These are phyloP conservation scores for Lentinula boryana DNA, from an alignment of 768 basidiomycete genomes.

Conservation along the genomic window DNA sequence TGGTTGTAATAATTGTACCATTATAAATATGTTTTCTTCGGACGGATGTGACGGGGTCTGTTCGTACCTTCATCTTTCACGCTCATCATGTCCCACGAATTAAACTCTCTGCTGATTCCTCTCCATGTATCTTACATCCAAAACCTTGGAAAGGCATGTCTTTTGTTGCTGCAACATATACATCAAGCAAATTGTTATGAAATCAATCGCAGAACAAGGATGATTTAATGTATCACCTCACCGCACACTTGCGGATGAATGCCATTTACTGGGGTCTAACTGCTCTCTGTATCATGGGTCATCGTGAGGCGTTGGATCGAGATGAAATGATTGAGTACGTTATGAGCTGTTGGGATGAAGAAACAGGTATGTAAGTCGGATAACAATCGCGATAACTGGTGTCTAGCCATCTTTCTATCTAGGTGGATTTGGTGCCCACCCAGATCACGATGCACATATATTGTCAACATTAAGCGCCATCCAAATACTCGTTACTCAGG, in stretches of 20 bases:
- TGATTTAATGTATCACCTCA: conserved; percentile 85
- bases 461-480: conserved; percentile 86
- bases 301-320: conserved; percentile 69
- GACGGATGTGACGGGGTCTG: not conserved
- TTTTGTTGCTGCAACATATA: not conserved
- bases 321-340: conserved; percentile 88
- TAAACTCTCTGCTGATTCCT: conserved; percentile 29
- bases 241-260: conserved; percentile 90
- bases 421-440: conserved; percentile 93
- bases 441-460: conserved; percentile 88
- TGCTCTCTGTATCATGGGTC: conserved; percentile 76
- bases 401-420: not conserved
- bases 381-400: not conserved
- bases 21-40: not conserved
- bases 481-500: conserved; percentile 84
- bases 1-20: not conserved
- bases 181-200: not conserved
- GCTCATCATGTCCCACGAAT: not conserved
- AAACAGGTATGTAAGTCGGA: conserved; percentile 49
- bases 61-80: not conserved
- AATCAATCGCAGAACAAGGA: conserved; percentile 55
- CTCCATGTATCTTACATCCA: conserved; percentile 75
- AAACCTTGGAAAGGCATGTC: conserved; percentile 58
- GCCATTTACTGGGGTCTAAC: conserved; percentile 97
- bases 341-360: conserved; percentile 92